Evolutionary conservation across 1,284 basidiomycete genomes (phyloP), one percentile per base, ranked within the genome.

Genomic region (Fistulinella cinereoalba): DNA sequence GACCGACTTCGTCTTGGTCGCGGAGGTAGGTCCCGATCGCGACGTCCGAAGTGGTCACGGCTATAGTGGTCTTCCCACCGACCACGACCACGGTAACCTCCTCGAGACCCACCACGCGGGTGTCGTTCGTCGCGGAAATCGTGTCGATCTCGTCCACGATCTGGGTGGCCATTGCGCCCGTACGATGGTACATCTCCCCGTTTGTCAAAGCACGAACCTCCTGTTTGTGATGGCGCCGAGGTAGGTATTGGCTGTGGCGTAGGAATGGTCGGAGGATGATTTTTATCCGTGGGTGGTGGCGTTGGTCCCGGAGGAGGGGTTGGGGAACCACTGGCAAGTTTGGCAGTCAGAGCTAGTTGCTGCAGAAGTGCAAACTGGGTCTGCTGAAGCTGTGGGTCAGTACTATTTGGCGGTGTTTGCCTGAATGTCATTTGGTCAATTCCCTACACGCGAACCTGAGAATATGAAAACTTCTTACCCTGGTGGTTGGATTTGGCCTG

Each of bases 321-420:
- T 58, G 61, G 50, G 47, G 55, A 53, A 41, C 56, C 60, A 60
- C 65, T 71, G 43, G 68, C 67, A 41, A 69, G 58, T 48, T 73
- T 74, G 29, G 81, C 76, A 56, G 78, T 76, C 57, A 81, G 80
- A 47, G 85, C 73, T 61, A 89, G 73, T 60, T 85, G 86, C 58
- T 87, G 85, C 56, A 91, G 71, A 56, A 88, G 71, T 43, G 81
- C 79, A 46, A 88, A 70, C 62, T 85, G 83, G 51, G 74, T 70
- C 36, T 75, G 67, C 54, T 79, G 78, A 51, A 82, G 59, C 44
- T 64, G 66, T 34, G 9, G 27, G 9, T 70, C 66, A 44, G 50
- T 55, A 23, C 64, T 77, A 62, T 81, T 86, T 81, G 79, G 59
- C 49, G 64, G 58, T 80, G 70, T 80, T 84, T 84, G 84, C 69